Conservation (phyloP, 192 early-diverging fungal genomes). For the Pilaira anomala region DNA sequence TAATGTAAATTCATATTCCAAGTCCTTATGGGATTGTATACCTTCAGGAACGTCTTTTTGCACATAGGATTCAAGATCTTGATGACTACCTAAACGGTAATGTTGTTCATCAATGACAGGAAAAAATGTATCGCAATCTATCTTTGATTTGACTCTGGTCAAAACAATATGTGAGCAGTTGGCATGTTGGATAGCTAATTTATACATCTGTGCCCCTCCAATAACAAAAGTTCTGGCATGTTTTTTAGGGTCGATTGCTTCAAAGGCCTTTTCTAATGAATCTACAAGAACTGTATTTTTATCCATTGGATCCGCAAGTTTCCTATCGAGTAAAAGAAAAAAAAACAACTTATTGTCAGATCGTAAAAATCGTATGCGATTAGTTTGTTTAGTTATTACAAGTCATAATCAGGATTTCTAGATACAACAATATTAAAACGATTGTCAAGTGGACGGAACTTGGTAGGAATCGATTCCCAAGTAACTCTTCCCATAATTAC, state of each 20-base stretch:
- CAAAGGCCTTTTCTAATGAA: slow-evolving; percentile 54
- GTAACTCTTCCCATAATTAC: slow-evolving; percentile 93
- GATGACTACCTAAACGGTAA: slow-evolving; percentile 42
- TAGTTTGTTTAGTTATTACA: no score
- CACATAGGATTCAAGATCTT: slow-evolving; percentile 49
- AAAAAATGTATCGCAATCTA: slow-evolving; percentile 81
- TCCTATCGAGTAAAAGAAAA: slow-evolving; percentile 10
- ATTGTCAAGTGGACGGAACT: slow-evolving; percentile 72
- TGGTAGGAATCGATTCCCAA: slow-evolving; percentile 89
- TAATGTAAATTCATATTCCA: slow-evolving; percentile 60
- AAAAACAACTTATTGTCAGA: slow-evolving; percentile 7
- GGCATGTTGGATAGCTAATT: slow-evolving; percentile 57
- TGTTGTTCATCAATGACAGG: slow-evolving; percentile 48
- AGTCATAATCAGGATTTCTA: slow-evolving; percentile 49
- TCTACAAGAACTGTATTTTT: slow-evolving; percentile 37
- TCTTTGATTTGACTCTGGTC: slow-evolving; percentile 60
- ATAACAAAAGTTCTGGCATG: slow-evolving; percentile 67
- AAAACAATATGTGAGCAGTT: slow-evolving; percentile 61
- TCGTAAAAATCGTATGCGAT: no score
- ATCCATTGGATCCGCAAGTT: slow-evolving; percentile 18
- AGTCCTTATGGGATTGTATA: slow-evolving; percentile 49
- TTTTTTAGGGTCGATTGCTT: slow-evolving; percentile 42
- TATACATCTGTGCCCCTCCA: slow-evolving; percentile 78
- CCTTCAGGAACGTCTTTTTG: slow-evolving; percentile 38
- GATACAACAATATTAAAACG: slow-evolving; percentile 88